Base-by-base conservation (phyloP, 257 asterid species). In the Solanum virginianum region DNA sequence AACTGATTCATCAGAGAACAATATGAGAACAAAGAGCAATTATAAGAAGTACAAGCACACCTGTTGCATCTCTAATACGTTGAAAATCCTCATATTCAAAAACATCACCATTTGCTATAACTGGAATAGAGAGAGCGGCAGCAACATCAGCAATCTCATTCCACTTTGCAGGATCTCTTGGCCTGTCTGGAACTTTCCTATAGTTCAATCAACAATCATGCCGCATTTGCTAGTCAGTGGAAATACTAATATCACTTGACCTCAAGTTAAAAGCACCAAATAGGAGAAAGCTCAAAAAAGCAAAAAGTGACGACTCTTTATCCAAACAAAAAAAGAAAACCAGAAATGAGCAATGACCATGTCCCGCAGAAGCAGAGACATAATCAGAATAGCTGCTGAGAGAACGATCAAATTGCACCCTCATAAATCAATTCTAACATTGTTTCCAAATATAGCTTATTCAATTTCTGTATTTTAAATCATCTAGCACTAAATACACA, bases 101-200 rank as follows among this genome's bases (percentile, higher is more conserved):
- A 47, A 94, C 98, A 88, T 96, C 99, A 39, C 99, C 98, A 89
- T 96, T 96, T 80, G 98, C 98, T 80, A 94, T 96, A 84, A 96
- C 99, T 9, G 99, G 98, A 75, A 96, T 92, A 69, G 98, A 92
- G 83, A 96, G 91, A 81, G 98, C 95, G 70, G 96, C 91, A 29
- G 92, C 98, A 72, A 96, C 98, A 83, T 94, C 97, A 59, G 98
- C 97, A 85, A 96, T 94, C 85, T 93, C 98, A 88, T 84, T 72
- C 99, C 98, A 96, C 89, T 94, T 93, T 36, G 99, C 98, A 59
- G 97, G 98, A 91, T 96, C 99, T 89, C 98, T 93, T 81, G 99
- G 99, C 90, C 99, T 94, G 82, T 96, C 99, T 32, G 95, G 93
- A 57, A 96, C 97, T 91, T 89, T 92, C 93, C 99, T 96, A 53